A percentile compares a stretch with the other conserved stretches of the same genome.
phyloP scores from a whole-genome alignment of 176 grass and related monocot species.

The Areca catechu region DNA sequence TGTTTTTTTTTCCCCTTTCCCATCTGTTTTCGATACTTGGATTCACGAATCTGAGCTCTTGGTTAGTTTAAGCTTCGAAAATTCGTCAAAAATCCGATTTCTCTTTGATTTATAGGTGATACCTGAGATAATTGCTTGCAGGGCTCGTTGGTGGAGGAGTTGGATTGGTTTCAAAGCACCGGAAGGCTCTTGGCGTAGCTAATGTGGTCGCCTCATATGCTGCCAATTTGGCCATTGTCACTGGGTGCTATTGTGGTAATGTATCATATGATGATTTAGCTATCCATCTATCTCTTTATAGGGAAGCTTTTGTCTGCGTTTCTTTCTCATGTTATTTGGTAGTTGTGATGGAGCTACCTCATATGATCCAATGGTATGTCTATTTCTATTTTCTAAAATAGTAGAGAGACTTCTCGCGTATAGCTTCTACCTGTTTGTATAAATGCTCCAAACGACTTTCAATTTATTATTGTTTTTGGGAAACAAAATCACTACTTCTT shows the following conservation, averaged over 20 bases:
- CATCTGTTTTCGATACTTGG: not conserved
- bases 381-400: too few species aligned
- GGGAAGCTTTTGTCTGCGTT: too few species aligned
- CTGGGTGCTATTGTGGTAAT: constrained; percentile 73
- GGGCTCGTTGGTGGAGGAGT: constrained; percentile 46
- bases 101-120: constrained; percentile 4
- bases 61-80: constrained; percentile 2
- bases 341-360: too few species aligned
- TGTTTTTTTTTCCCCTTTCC: not conserved
- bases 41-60: not conserved
- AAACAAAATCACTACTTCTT: too few species aligned
- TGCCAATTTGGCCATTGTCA: constrained; percentile 46
- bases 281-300: too few species aligned
- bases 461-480: too few species aligned
- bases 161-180: constrained; percentile 53
- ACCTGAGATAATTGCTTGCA: constrained; percentile 23
- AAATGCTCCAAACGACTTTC: too few species aligned
- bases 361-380: too few species aligned
- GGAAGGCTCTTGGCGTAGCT: constrained; percentile 35
- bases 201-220: constrained; percentile 40
- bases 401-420: too few species aligned
- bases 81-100: too few species aligned
- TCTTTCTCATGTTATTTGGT: too few species aligned
- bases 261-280: not conserved
- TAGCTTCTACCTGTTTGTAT: too few species aligned